Base-by-base conservation (phyloP, 306 rosid genomes). In the Oxytropis ochrocephala region DNA sequence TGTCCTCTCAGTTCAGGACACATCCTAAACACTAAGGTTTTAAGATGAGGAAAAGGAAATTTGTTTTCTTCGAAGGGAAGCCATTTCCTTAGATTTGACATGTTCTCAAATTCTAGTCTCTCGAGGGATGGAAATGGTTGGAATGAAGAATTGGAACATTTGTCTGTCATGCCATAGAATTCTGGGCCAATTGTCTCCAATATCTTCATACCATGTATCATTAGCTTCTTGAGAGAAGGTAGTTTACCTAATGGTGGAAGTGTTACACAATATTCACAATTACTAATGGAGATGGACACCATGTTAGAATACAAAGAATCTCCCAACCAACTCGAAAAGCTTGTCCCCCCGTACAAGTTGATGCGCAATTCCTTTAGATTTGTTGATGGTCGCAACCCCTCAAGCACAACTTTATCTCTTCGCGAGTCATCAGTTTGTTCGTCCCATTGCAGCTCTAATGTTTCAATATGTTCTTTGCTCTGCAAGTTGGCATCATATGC, bases 1-100 rank as follows among this genome's bases (percentile, higher is more conserved):
- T n/a, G n/a, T n/a, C n/a, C n/a, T n/a, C n/a, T n/a, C n/a, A n/a
- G 50, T 39, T 61, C 12, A 33, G 61, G 38, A 67, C 62, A 67
- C 0, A 6, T 11, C 0, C 0, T 0, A 6, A 67, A 67, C 36
- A 4, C 0, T 0, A 67, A 2, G 4, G 5, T 11, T 38, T 38
- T 36, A 36, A 67, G 73, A 36, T 9, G n/a, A 9, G 73, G 73
- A 18, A 51, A 67, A 19, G 62, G 24, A 35, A 19, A 7, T 5
- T 24, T 0, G 11, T 2, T 8, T 0, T 8, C 27, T 12, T 51
- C 24, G 7, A 36, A 67, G 3, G 51, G 50, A 11, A 50, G n/a
- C 73, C 73, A 68, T 21, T 52, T 41, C 38, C 19, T 42, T 51
- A 51, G 52, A 12, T 39, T n/a, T 38, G 39, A 0, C 63, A 68